A percentile compares a stretch with the other conserved stretches of the same genome.
These are phyloP conservation scores for Plasmodium malariae DNA, from an alignment of 169 alveolate genomes.

Conservation along the genomic window DNA sequence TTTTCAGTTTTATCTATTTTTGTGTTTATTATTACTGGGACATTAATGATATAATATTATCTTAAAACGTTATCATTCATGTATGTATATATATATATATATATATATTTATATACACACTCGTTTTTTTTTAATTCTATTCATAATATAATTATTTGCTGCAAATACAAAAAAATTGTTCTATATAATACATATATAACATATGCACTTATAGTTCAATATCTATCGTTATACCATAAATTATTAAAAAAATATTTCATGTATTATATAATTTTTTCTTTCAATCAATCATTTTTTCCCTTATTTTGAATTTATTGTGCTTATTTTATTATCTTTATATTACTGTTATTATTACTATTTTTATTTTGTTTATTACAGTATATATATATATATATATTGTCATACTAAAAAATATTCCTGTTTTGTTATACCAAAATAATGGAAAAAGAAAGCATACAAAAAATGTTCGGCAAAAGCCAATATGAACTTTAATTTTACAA, in stretches of 20 bases:
- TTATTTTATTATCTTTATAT: not conserved
- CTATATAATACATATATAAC: too few relatives aligned
- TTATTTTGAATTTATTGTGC: not conserved
- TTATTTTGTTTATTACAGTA: too few relatives aligned
- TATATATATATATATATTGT: too few relatives aligned
- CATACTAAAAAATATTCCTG: too few relatives aligned
- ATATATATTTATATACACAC: not conserved
- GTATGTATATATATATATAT: too few relatives aligned
- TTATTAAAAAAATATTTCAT: not conserved
- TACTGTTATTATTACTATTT: too few relatives aligned
- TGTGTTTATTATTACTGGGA: not conserved
- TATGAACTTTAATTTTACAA: too few relatives aligned
- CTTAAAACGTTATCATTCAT: not conserved
- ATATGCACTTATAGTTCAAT: not conserved
- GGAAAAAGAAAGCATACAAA: too few relatives aligned
- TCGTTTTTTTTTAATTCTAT: not conserved
- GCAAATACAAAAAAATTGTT: not conserved
- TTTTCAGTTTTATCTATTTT: not conserved
- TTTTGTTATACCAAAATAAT: too few relatives aligned
- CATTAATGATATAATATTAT: not conserved
- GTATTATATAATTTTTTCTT: not conserved
- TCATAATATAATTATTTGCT: not conserved
- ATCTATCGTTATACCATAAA: not conserved
- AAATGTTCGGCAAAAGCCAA: too few relatives aligned
- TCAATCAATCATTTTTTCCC: not conserved